Evolutionary conservation across 176 grass and related monocot genomes (phyloP), one percentile per base, ranked within the genome.

Genomic region (Musa troglodytarum): DNA sequence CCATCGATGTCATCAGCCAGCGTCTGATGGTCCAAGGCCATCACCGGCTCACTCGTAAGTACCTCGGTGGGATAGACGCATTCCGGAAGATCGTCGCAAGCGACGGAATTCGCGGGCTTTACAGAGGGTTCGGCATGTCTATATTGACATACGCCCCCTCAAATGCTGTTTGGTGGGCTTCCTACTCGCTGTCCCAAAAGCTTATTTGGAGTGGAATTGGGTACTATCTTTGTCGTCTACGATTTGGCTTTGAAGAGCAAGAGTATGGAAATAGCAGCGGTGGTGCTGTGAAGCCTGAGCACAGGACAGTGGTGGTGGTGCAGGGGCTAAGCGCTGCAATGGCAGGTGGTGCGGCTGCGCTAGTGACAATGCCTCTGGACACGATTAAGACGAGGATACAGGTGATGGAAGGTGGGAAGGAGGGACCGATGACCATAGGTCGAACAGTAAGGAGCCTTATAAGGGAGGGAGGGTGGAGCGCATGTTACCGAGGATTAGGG

Each of bases 1-100:
- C 72, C 53, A 57, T 74, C 53, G 72, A 74, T 22, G 72, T 74
- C 72, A 22, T 74, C 53, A 74, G 72, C 72, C 72, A 74, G 72
- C 53, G 72, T 53, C 72, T 74, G 52, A 74, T 74, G 72, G 72
- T 74, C 23, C 72, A 74, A 56, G 72, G 52, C 22, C 22, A 29
- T 5, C 21, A 29, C 57, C 1, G 11, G 22, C 23, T 53, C 23
- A 34, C 54, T 13, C 10, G 1, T 34, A 74, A 56, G 24, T 74
- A 74, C 52, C 72, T 26, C 25, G 72, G 72, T 2, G 72, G 72
- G 14, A 57, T 57, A 2, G 72, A 74, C 54, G 72, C 72, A 12
- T 74, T 74, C 72, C 21, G 72, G 10, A 74, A 74, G 53, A 74
- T 74, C 4, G 53, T 74, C 15, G 52, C 24, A 1, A 1, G 23